Base-by-base conservation (phyloP, 495 filamentous ascomycete genomes). In the Neurospora tetrasperma region DNA sequence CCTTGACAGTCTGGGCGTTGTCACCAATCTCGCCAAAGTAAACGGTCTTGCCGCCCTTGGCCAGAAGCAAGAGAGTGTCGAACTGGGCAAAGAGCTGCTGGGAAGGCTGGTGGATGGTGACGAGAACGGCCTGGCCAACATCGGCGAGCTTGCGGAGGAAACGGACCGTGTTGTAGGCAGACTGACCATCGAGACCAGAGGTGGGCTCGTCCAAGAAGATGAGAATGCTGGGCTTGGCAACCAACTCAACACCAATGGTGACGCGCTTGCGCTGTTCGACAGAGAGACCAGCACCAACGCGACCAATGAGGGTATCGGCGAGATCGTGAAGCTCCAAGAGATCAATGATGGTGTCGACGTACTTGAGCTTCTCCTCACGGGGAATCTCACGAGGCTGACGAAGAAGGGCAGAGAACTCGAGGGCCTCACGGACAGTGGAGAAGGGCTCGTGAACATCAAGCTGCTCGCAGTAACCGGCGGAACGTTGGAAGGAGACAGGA, bases 221-320 rank as follows among this genome's bases (percentile, higher is more conserved):
- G 10, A 93, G 76, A 1, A 94, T 85, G 69, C 87, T 89, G 0
- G 94, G 94, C 79, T 94, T 96, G 9, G 94, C 93, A 6, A 93
- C 94, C 12, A 98, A 83, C 78, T 98, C 94, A n/a, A 98, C 94
- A 72, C 92, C 94, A 72, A 98, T 97, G 6, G 94, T 97, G 5
- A 97, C 75, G 35, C 91, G 73, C 86, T 92, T 82, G 77, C 83
- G 80, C 78, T 88, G 77, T 75, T 88, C 86, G 1, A 88, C 83
- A 6, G 75, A 78, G 10, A 84, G 76, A 27, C 78, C 78, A 79
- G 91, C 89, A 12, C 92, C 92, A 1, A 91, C 89, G 31, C 91
- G 87, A 75, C 93, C 92, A 43, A 97, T 91, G 46, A 96, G 86
- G 10, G 93, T 92, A 74, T 96, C 92, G 12, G 93, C 89, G 73